Percentiles rank a stretch among this genome's conserved stretches.
These are phyloP conservation scores for Eucalyptus shirleyi DNA, from an alignment of 345 rosid genomes.

Conservation along the genomic window DNA sequence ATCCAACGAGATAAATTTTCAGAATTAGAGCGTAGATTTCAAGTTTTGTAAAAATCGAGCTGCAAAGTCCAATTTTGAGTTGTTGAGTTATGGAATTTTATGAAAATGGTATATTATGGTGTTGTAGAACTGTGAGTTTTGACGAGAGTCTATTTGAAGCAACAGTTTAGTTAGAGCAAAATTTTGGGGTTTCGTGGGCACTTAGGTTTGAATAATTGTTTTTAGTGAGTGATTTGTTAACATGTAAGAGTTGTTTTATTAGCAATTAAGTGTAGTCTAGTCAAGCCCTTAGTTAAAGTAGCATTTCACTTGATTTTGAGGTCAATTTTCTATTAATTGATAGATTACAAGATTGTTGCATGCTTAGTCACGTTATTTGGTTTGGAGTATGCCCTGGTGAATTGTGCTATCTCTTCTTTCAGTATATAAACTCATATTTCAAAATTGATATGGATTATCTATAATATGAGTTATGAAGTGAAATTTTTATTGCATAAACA, in stretches of 20 bases:
- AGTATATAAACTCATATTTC: not conserved
- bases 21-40: accelerated
- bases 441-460: too few species aligned
- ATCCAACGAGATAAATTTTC: accelerated
- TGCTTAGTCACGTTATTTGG: not conserved
- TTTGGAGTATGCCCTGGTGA: accelerated
- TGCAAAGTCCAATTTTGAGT: accelerated
- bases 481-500: not conserved
- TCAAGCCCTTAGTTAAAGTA: not conserved
- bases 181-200: not conserved
- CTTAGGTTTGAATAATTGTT: not conserved
- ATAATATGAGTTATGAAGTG: not conserved
- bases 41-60: not conserved
- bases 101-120: too few species aligned
- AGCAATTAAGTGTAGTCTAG: not conserved
- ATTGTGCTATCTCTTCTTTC: too few species aligned
- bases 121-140: too few species aligned
- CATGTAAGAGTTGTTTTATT: not conserved
- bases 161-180: accelerated
- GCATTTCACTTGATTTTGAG: too few species aligned
- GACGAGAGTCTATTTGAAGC: accelerated
- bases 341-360: not conserved
- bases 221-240: not conserved
- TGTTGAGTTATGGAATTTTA: too few species aligned
- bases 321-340: not conserved